phyloP scores from a whole-genome alignment of 2,329 filamentous ascomycete genomes.

The Blumeria graminis region DNA sequence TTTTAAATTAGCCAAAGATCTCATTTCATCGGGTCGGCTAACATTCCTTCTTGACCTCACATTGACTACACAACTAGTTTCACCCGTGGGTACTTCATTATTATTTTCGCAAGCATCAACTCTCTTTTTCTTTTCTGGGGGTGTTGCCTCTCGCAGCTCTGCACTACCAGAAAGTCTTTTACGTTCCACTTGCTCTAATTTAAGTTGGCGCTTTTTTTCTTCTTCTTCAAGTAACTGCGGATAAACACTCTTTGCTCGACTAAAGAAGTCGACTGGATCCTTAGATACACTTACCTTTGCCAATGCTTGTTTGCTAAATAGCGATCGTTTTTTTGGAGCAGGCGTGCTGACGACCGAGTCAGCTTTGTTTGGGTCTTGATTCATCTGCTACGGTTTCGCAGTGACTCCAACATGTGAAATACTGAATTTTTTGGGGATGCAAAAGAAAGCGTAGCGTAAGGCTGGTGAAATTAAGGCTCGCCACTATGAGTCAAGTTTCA shows the following conservation, averaged over 20 bases:
- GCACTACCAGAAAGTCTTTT: conserved; percentile 11
- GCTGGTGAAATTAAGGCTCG: too few species aligned
- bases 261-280: conserved; percentile 21
- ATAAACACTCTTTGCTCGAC: conserved; percentile 22
- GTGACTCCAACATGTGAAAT: too few species aligned
- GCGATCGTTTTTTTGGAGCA: conserved; percentile 16
- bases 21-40: too few species aligned
- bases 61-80: too few species aligned
- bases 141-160: conserved; percentile 6
- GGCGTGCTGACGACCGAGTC: not conserved
- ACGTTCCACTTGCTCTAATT: conserved; percentile 8
- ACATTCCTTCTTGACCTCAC: too few species aligned
- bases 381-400: too few species aligned
- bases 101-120: conserved; percentile 2
- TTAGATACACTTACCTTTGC: conserved; percentile 17
- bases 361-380: not conserved
- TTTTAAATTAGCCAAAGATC: too few species aligned
- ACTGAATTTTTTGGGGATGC: too few species aligned
- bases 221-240: conserved; percentile 21
- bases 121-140: conserved; percentile 8
- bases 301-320: conserved; percentile 31
- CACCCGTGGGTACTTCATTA: too few species aligned
- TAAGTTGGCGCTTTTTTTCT: conserved; percentile 16
- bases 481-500: too few species aligned
- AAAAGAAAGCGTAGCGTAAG: too few species aligned